A percentile compares a stretch with the other conserved stretches of the same genome.
Evolutionary conservation across 1,139 yeast genomes (phyloP).

Genomic region (Debaryomyces subglobosus): DNA sequence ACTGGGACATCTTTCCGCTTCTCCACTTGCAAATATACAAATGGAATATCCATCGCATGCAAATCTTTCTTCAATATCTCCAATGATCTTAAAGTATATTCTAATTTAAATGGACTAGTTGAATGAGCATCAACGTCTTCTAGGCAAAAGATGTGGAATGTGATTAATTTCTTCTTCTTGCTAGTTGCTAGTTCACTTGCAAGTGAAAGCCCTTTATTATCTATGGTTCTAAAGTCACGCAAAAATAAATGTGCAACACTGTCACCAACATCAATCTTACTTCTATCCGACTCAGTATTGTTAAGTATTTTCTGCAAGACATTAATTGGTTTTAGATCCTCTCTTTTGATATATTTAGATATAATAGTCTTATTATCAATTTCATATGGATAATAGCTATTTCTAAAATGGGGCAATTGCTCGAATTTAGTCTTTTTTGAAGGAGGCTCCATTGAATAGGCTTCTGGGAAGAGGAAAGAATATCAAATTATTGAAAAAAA

Average conservation of each 20-base stretch:
- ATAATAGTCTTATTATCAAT: constrained; percentile 16
- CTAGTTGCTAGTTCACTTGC: constrained; percentile 33
- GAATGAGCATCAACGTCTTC: constrained; percentile 45
- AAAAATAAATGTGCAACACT: constrained; percentile 47
- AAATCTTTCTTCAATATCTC: constrained; percentile 31
- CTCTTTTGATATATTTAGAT: constrained; percentile 9
- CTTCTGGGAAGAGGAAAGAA: background rate
- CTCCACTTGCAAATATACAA: constrained; percentile 36
- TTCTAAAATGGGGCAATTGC: constrained; percentile 16
- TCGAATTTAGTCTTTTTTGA: constrained; percentile 18
- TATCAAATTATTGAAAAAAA: background rate
- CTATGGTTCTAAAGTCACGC: constrained; percentile 43
- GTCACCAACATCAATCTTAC: constrained; percentile 11
- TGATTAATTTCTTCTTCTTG: constrained; percentile 30
- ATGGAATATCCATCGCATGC: constrained; percentile 38
- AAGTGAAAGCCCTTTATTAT: constrained; percentile 41
- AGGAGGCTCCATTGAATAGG: constrained; percentile 1
- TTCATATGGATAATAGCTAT: constrained; percentile 21
- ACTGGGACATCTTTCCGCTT: constrained; percentile 24
- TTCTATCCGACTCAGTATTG: constrained; percentile 1
- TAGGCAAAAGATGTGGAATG: constrained; percentile 43
- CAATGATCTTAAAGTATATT: constrained; percentile 39
- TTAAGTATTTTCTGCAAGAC: background rate
- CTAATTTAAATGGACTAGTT: constrained; percentile 45
- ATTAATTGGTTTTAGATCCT: constrained; percentile 7